Base-by-base conservation (phyloP, 148 eudicot species). In the Rheum nobile region DNA sequence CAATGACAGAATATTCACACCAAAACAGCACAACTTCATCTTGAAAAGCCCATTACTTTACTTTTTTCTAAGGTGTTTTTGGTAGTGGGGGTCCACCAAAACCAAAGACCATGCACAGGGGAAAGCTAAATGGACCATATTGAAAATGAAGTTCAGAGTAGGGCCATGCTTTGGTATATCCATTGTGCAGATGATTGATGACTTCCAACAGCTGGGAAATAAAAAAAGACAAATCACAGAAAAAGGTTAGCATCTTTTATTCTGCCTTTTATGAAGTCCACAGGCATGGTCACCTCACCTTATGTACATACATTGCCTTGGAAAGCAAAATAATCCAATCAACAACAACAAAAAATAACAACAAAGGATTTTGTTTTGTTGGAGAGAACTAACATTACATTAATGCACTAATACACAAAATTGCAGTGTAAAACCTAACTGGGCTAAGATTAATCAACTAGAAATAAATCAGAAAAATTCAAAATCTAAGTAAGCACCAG, bases 401-500 rank as follows among this genome's bases (percentile, higher is more conserved):
- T 68, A n/a, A 68, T 68, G 42, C 26, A 68, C 44, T 68, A 34
- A 68, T 68, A 68, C 44, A 68, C 67, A 57, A 57, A 57, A 57
- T 28, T 57, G 67, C 67, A 57, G 34, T 57, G 67, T 57, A 34
- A 54, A 2, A 2, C 67, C 67, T 57, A 57, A 57, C 4, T 57
- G 67, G 67, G 34, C 71, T 71, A 39, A 34, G 19, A 71, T 6
- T 22, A 71, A 9, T 39, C 31, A 24, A 71, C 26, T 41, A 39
- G 32, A n/a, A 69, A 21, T 43, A 39, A 71, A 71, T 71, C 38
- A 90, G 81, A 90, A 90, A 61, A 90, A 88, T 72, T 88, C 96
- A 50, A 90, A 90, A 73, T 90, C 96, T 77, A 88, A 81, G 75
- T 85, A 91, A 54, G 91, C 89, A 47, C 89, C 93, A 42, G 96